phyloP scores from a whole-genome alignment of 2,329 filamentous ascomycete species.

The Ophiostoma triangulosporum region DNA sequence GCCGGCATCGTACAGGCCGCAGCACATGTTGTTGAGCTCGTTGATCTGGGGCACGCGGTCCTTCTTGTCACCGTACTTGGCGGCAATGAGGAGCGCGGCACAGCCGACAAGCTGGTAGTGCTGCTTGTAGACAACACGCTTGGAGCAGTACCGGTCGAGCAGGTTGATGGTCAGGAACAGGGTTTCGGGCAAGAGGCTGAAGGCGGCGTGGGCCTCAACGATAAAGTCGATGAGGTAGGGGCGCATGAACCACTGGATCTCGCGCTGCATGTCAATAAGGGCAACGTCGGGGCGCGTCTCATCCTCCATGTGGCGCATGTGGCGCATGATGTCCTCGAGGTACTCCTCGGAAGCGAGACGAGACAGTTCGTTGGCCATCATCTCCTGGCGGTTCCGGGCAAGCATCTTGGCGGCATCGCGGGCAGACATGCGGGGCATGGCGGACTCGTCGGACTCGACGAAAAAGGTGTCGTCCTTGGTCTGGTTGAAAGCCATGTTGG shows the following conservation, averaged over 20 bases:
- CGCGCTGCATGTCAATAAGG: slow-evolving; percentile 96
- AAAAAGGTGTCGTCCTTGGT: slow-evolving; percentile 35
- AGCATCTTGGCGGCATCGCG: slow-evolving; percentile 67
- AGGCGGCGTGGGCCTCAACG: slow-evolving; percentile 90
- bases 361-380: slow-evolving; percentile 80
- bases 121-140: slow-evolving; percentile 94
- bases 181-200: slow-evolving; percentile 85
- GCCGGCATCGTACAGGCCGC: slow-evolving; percentile 91
- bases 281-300: slow-evolving; percentile 92
- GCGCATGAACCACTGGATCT: slow-evolving; percentile 99
- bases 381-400: slow-evolving; percentile 71
- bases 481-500: slow-evolving; percentile 21
- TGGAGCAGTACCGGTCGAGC: slow-evolving; percentile 93
- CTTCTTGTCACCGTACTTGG: slow-evolving; percentile 98
- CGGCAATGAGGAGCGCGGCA: slow-evolving; percentile 86
- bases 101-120: slow-evolving; percentile 98
- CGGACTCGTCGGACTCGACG: slow-evolving; percentile 41
- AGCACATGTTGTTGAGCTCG: slow-evolving; percentile 98
- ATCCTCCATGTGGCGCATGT: slow-evolving; percentile 92
- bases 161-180: slow-evolving; percentile 94
- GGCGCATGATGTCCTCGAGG: slow-evolving; percentile 81
- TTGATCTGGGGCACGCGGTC: slow-evolving; percentile 95
- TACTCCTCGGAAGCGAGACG: slow-evolving; percentile 78
- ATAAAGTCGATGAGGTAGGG: slow-evolving; percentile 97
- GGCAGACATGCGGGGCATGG: slow-evolving; percentile 45